Base-by-base conservation (phyloP, 1,284 basidiomycete species). In the Ceratobasidium papillatum region DNA sequence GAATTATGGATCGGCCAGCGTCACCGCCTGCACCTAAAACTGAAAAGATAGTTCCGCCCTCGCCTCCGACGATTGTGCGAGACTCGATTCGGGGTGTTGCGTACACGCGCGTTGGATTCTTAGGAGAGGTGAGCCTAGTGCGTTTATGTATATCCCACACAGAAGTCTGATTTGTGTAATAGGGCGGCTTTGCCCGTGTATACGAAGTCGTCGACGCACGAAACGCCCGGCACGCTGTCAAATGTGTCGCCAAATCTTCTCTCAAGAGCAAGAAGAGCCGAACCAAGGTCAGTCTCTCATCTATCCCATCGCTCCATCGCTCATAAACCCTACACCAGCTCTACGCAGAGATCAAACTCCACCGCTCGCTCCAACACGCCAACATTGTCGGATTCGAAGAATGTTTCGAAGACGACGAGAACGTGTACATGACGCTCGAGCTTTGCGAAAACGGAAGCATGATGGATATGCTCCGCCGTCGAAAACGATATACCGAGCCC, bases 311-410 rank as follows among this genome's bases (percentile, higher is more conserved):
- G 41, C 74, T 51, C 22, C 1, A 36, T 76, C 74, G 69, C n/a
- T 34, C 63, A 86, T 43, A 43, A n/a, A 45, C 34, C 27, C 22
- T 43, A 1, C 45, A 12, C 22, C 65, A 93, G 96, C 89, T 99
- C 75, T 98, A 97, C 80, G 96, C 96, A 76, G 97, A 99, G 87
- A 99, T 99, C 82, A 98, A 98, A 86, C 96, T 99, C 74, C 97
- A 99, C 83, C 90, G 92, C 76, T 92, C 95, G 25, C 88, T 99
- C 71, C 84, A 90, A 45, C 97, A 99, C 80, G 94, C 95, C 30
- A 96, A 99, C 83, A 94, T 99, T 76, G 96, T 99, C 76, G 84
- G 86, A 22, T 99, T 99, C 81, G 87, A 93, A 74, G 95, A 98
- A 78, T 97, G 95, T 82, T 99, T 99, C 81, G 96, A 99, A 83